Evolutionary conservation across 352 stramenopile genomes (phyloP), one percentile per base, ranked within the genome.

Genomic region (Phytophthora capsici): DNA sequence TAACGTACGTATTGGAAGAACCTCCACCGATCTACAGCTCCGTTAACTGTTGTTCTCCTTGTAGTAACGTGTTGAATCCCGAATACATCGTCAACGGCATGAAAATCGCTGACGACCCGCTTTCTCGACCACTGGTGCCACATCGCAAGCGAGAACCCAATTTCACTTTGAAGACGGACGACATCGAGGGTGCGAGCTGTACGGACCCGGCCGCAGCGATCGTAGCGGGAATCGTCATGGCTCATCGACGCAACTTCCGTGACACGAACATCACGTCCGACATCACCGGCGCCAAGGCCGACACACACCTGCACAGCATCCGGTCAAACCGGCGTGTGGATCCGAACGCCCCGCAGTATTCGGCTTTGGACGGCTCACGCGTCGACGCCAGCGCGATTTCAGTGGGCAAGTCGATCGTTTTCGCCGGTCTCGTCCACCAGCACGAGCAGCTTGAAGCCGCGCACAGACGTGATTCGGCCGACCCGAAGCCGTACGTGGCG

Each of bases 41-140:
- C 45, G 9, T 44, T 51, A 36, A 52, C 19, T 6, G 7, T n/a
- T 34, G 12, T 26, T 23, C 34, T 52, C 16, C 14, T 30, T 57
- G 6, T 46, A 93, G 81, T 4, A 80, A 93, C 43, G 75, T 89
- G n/a, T 40, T 93, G 23, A 86, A 91, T 57, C 85, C 85, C 2
- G 73, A 89, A n/a, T 90, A 91, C 62, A 84, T 62, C 1, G 66
- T 93, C n/a, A 84, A 93, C 26, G 82, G 85, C 50, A 80, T 82
- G 62, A 90, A 66, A 4, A 60, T 68, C 37, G 36, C 69, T 26
- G 80, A 90, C 55, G 85, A 93, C 26, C 64, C 69, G 25, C 70
- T 84, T 14, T 76, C 75, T 43, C 81, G 71, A 2, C 75, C 85
- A 13, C 71, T 75, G 40, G 51, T 48, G 6, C 75, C 80, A 12